Evolutionary conservation across 768 basidiomycete species (phyloP), one percentile per base, ranked within the genome.

Genomic region (Glaciozyma antarctica): DNA sequence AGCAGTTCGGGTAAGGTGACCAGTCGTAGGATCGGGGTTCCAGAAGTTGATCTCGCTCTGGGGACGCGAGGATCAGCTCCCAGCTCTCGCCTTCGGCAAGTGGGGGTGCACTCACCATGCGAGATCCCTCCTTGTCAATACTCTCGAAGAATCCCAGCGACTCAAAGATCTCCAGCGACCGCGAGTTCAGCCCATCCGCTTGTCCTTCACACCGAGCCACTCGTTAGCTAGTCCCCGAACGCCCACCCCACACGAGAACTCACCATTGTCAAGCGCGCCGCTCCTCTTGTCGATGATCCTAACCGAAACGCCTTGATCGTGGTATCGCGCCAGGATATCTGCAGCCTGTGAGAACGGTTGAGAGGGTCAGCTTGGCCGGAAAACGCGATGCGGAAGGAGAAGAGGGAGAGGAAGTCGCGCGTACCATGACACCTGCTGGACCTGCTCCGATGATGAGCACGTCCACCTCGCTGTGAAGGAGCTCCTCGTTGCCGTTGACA

Each of bases 161-260:
- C 65, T 74, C 66, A 43, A 74, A 72, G 21, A 70, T 58, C 63
- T 74, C 73, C 43, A 74, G 58, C 24, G 73, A 67, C 17, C 73
- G 61, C 26, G 62, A 69, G 66, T 73, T 67, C 26, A 73, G 61
- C 1, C 73, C 73, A 45, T 74, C 73, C 0, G 73, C 73, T 43
- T 74, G 73, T 7, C 73, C 73, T 61, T 52, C 26, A 21, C 24
- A 24, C 13, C 1, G 22, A 4, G 6, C 49, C 13, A 51, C 15
- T 13, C n/a, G 13, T 51, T 24, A 51, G 49, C n/a, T 51, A 2
- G 13, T 7, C 2, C 13, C n/a, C n/a, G 3, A 6, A 5, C n/a
- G 9, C 49, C 41, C 2, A 24, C n/a, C 26, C 13, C 43, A 45
- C n/a, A 41, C 2, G 56, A 26, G 17, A 5, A 6, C 63, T 55